These are phyloP conservation scores for Alternaria panax DNA, from an alignment of 2,329 filamentous ascomycete species.

Conservation along the genomic window DNA sequence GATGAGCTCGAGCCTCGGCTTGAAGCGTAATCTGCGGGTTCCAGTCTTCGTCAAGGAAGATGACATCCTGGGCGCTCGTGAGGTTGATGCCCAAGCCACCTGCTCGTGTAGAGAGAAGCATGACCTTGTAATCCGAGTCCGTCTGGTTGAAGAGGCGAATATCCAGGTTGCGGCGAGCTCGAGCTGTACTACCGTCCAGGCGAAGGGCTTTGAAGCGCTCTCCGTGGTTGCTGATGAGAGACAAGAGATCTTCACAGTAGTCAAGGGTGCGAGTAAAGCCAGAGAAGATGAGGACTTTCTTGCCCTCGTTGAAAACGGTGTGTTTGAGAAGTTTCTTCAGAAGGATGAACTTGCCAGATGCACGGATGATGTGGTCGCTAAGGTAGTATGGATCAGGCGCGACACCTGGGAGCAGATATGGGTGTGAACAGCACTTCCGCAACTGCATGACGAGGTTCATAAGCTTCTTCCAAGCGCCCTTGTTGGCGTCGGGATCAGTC, in stretches of 20 bases:
- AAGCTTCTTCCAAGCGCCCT: slow-evolving; percentile 57
- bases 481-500: slow-evolving; percentile 38
- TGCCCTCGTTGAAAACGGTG: slow-evolving; percentile 58
- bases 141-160: slow-evolving; percentile 62
- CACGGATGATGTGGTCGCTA: slow-evolving; percentile 57
- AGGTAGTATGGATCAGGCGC: slow-evolving; percentile 56
- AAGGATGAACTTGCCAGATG: slow-evolving; percentile 65
- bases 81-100: slow-evolving; percentile 65
- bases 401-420: slow-evolving; percentile 59
- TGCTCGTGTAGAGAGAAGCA: slow-evolving; percentile 64
- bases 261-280: slow-evolving; percentile 62
- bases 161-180: slow-evolving; percentile 60
- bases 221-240: slow-evolving; percentile 52
- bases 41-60: slow-evolving; percentile 65
- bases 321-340: slow-evolving; percentile 61
- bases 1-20: slow-evolving; percentile 62
- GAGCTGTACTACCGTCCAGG: slow-evolving; percentile 59
- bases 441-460: slow-evolving; percentile 66
- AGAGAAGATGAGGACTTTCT: slow-evolving; percentile 66
- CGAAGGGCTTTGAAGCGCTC: slow-evolving; percentile 56
- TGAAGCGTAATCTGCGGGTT: slow-evolving; percentile 63
- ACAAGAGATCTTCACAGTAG: slow-evolving; percentile 60
- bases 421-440: slow-evolving; percentile 64
- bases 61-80: slow-evolving; percentile 61
- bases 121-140: slow-evolving; percentile 58